A percentile compares a stretch with the other conserved stretches of the same genome.
phyloP scores from a whole-genome alignment of 768 basidiomycete species.

The Mycena vulgaris region DNA sequence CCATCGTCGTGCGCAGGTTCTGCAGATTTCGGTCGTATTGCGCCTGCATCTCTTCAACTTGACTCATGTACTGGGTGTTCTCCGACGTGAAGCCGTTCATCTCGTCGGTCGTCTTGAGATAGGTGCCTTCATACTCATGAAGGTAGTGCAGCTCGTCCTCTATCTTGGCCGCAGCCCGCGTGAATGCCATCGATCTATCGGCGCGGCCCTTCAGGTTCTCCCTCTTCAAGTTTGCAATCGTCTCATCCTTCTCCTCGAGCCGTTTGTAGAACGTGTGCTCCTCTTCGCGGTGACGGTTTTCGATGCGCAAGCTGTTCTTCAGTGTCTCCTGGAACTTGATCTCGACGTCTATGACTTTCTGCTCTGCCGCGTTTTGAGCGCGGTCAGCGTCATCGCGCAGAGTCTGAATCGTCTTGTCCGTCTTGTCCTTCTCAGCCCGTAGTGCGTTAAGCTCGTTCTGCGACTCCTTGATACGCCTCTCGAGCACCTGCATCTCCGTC shows the following conservation, averaged over 20 bases:
- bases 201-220: slow-evolving; percentile 2
- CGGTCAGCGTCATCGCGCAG: too few relatives aligned
- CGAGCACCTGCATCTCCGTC: too few relatives aligned
- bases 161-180: slow-evolving; percentile 6
- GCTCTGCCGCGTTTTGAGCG: not conserved
- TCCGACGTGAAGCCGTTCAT: not conserved
- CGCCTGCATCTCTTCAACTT: slow-evolving; percentile 10
- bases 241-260: too few relatives aligned
- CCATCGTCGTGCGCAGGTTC: slow-evolving; percentile 6
- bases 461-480: too few relatives aligned
- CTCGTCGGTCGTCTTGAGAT: slow-evolving; percentile 2
- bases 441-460: too few relatives aligned
- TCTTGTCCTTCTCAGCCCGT: not conserved
- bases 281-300: slow-evolving; percentile 8
- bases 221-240: slow-evolving; percentile 3
- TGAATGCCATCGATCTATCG: slow-evolving; percentile 9
- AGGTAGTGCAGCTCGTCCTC: slow-evolving; percentile 13
- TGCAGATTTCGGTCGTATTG: not conserved
- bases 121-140: not conserved
- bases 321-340: slow-evolving; percentile 12
- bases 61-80: not conserved
- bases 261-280: slow-evolving; percentile 12
- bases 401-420: not conserved
- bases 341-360: slow-evolving; percentile 6
- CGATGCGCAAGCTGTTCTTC: slow-evolving; percentile 9